Percentiles rank a stretch among this genome's conserved stretches.
Evolutionary conservation across 2,329 filamentous ascomycete genomes (phyloP).

Genomic region (Fusarium kyushuense): DNA sequence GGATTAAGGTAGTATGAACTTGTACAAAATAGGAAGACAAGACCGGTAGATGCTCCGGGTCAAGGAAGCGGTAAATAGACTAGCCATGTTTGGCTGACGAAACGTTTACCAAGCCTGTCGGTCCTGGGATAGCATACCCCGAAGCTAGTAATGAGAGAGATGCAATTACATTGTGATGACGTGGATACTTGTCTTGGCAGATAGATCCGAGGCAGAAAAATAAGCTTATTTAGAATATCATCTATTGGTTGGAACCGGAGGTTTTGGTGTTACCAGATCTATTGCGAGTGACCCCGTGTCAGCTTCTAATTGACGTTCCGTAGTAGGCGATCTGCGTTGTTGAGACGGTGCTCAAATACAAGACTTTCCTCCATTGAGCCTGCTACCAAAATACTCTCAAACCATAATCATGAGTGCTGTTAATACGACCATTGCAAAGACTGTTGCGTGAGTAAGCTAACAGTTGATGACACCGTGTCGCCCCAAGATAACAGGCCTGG

Average conservation of each 20-base stretch:
- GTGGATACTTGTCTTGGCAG: neutral
- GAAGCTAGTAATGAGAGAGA: neutral
- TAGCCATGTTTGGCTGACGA: neutral
- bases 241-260: neutral
- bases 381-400: too few relatives aligned
- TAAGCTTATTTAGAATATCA: neutral
- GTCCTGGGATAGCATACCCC: neutral
- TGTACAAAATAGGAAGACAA: constrained; percentile 7
- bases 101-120: neutral
- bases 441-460: too few relatives aligned
- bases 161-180: neutral
- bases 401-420: too few relatives aligned
- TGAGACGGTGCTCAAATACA: too few relatives aligned
- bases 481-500: too few relatives aligned
- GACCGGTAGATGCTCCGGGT: neutral
- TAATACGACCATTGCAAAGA: too few relatives aligned
- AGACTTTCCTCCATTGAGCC: too few relatives aligned
- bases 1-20: neutral
- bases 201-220: neutral
- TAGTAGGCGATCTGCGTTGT: neutral
- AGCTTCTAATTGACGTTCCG: neutral
- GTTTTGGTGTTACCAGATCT: neutral
- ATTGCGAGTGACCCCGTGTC: neutral
- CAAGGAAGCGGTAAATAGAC: neutral
- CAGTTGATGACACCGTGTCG: too few relatives aligned